phyloP scores from a whole-genome alignment of 2,329 filamentous ascomycete species.

The Orbilia javanica region DNA sequence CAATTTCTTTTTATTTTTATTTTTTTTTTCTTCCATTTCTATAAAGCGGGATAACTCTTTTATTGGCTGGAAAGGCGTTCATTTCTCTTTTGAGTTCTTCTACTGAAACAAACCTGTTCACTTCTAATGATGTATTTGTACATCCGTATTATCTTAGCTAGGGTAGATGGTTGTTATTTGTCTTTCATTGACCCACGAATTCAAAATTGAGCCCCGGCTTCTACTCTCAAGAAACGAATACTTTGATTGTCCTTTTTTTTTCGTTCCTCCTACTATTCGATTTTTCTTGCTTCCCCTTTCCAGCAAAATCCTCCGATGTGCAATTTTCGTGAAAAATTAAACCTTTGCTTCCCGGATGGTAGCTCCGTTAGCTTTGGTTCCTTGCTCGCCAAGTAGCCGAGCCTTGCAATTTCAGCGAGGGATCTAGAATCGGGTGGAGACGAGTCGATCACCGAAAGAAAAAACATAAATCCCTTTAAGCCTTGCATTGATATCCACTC shows the following conservation, averaged over 20 bases:
- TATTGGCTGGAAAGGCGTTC: conserved; percentile 30
- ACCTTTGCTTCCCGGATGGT: background rate
- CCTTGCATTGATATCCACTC: conserved; percentile 15
- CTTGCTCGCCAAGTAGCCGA: conserved; percentile 6
- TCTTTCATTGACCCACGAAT: conserved; percentile 6
- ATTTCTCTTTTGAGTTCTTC: conserved; percentile 4
- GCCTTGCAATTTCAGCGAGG: conserved; percentile 11
- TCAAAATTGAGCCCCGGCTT: conserved; percentile 21
- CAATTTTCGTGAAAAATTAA: background rate
- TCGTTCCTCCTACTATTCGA: no score
- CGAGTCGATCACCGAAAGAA: conserved; percentile 1
- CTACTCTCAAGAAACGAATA: conserved; percentile 1
- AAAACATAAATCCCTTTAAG: background rate
- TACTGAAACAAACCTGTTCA: conserved; percentile 6
- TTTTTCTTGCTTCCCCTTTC: background rate
- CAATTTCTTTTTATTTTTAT: background rate
- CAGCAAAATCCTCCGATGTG: background rate
- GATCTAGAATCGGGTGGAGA: conserved; percentile 45
- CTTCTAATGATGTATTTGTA: conserved; percentile 54
- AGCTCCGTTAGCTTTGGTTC: conserved; percentile 1
- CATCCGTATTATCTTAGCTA: conserved; percentile 25
- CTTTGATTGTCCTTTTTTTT: no score
- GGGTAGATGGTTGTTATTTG: conserved; percentile 15
- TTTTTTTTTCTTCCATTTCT: conserved; percentile 16
- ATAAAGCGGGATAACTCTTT: conserved; percentile 23